These are phyloP conservation scores for Hypholoma fasciculare DNA, from an alignment of 768 basidiomycete genomes.

Conservation along the genomic window DNA sequence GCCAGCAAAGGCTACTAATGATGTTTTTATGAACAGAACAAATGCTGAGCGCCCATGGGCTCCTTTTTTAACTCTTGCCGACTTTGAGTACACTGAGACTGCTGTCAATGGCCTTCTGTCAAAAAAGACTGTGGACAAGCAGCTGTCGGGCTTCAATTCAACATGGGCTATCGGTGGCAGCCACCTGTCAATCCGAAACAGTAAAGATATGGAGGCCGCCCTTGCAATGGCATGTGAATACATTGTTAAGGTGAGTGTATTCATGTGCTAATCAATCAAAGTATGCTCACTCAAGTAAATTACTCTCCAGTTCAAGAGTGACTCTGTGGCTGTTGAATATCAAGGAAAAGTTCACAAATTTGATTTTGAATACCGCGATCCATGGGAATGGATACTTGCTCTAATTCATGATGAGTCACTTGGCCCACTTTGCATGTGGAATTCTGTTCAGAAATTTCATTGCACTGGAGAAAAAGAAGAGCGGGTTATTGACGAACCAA, in stretches of 20 bases:
- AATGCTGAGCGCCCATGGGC: conserved; percentile 18
- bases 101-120: conserved; percentile 16
- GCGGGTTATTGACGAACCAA: conserved; percentile 25
- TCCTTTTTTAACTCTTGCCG: conserved; percentile 21
- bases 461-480: conserved; percentile 17
- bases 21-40: too few species aligned
- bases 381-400: background rate
- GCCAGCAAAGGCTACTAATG: too few species aligned
- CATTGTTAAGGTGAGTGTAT: conserved; percentile 16
- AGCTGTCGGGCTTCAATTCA: conserved; percentile 15
- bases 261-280: too few species aligned
- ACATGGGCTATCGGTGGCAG: conserved; percentile 17
- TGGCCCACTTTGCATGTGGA: conserved; percentile 8
- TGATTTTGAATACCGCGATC: background rate
- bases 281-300: too few species aligned
- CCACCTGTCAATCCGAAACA: conserved; percentile 18
- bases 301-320: background rate
- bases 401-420: background rate
- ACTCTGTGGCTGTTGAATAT: background rate
- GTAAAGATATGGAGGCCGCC: conserved; percentile 17
- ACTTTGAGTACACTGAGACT: conserved; percentile 26
- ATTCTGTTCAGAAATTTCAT: conserved; percentile 23
- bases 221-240: conserved; percentile 19
- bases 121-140: conserved; percentile 15
- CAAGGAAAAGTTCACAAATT: background rate